Evolutionary conservation across 345 rosid genomes (phyloP).

Genomic region (Eucalyptus tenuipes): DNA sequence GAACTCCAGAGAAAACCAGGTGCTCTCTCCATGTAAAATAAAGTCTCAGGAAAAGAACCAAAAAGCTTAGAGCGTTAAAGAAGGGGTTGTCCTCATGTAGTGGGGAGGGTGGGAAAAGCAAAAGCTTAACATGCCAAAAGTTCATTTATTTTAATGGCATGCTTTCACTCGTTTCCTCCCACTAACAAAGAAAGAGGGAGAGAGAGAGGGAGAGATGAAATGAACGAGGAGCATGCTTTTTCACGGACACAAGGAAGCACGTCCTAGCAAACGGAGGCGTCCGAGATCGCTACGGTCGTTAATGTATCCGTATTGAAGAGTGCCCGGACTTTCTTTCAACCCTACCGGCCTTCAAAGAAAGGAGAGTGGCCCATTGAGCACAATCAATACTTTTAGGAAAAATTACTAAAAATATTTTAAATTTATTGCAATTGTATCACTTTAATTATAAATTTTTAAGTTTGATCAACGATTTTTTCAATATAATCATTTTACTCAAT

Average conservation of each 20-base stretch:
- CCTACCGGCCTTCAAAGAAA: not conserved
- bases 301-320: not conserved
- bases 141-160: constrained; percentile 16
- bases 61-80: not conserved
- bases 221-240: not conserved
- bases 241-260: not conserved
- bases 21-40: not conserved
- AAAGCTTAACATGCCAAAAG: constrained; percentile 8
- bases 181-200: not conserved
- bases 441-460: fast-evolving
- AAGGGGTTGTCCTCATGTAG: not conserved
- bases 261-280: not conserved
- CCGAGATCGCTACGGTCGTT: not conserved
- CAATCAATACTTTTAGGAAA: not conserved
- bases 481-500: not conserved
- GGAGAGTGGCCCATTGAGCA: not conserved
- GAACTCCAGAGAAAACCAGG: not conserved
- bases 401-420: fast-evolving
- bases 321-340: not conserved
- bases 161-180: constrained; percentile 18
- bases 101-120: not conserved
- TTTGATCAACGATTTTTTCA: fast-evolving
- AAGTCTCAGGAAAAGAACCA: not conserved
- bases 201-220: not conserved
- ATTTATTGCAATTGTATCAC: not conserved